These are phyloP conservation scores for Acanthamoeba castellanii DNA, from an alignment of 208 protist species.

Conservation along the genomic window DNA sequence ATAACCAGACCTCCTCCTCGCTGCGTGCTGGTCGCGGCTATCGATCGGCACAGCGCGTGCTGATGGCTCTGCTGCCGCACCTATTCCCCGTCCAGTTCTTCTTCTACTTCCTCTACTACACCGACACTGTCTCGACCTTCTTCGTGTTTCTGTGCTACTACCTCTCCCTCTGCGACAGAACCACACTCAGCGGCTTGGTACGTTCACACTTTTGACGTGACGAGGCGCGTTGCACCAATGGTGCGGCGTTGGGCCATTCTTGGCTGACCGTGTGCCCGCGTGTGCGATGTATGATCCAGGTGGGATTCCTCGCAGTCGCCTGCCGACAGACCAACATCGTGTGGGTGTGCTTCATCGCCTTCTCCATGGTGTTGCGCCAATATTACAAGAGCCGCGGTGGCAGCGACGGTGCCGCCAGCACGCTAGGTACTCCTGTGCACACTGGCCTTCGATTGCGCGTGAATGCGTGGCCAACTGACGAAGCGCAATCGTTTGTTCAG, in stretches of 20 bases:
- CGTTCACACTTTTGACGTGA: neutral
- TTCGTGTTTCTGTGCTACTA: constrained; percentile 63
- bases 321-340: constrained; percentile 75
- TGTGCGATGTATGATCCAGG: neutral
- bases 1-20: no score
- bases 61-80: constrained; percentile 15
- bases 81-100: constrained; percentile 74
- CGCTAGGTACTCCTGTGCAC: neutral
- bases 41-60: neutral
- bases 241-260: no score
- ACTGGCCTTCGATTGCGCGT: no score
- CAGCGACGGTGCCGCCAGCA: neutral
- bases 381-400: neutral
- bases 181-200: constrained; percentile 39
- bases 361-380: neutral
- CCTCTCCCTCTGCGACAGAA: neutral
- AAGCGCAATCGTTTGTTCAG: neutral
- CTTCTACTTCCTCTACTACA: constrained; percentile 80
- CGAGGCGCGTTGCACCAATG: neutral
- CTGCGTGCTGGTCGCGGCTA: neutral
- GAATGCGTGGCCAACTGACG: neutral
- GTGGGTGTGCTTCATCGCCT: constrained; percentile 73
- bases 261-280: no score
- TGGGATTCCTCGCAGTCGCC: constrained; percentile 5
- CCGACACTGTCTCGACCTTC: constrained; percentile 59